Base-by-base conservation (phyloP, 306 rosid genomes). In the Rosa persica region DNA sequence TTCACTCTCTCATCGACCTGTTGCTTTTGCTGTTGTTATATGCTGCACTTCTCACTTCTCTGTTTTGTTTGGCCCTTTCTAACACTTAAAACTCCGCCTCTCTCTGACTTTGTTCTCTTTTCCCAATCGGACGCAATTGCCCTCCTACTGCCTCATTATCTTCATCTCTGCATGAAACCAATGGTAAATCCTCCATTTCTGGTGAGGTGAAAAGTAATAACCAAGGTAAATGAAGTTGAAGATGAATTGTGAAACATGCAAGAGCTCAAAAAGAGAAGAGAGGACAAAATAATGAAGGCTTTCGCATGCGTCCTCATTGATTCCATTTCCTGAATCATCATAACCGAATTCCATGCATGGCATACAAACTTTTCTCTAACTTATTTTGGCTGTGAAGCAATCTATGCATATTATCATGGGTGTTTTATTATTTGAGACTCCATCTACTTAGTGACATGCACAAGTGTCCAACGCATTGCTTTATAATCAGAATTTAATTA, bases 51-150 rank as follows among this genome's bases (percentile, higher is more conserved):
- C 76, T 30, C 70, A 84, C 76, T 82, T 72, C 73, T 43, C 66
- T 54, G 51, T 49, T 74, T 81, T 76, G 82, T 86, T 89, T 88
- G 83, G 75, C 87, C 80, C 96, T 89, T 84, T 85, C 90, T 86
- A 80, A 88, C 87, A 74, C 87, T 80, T 43, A 17, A 19, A 67
- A 12, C 40, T 34, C 76, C 48, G 61, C 72, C 62, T 79, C 85
- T 72, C 84, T 69, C 74, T 62, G 9, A 30, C 80, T 72, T 67
- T 55, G 74, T 78, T 38, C 12, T 43, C 6, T 17, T 9, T n/a
- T 34, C 43, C 8, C 1, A 0, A 16, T 65, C 4, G 16, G 27
- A 43, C 72, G 30, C 12, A 67, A 67, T 39, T 40, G 30, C 72
- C 72, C 72, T 67, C 72, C 30, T 67, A 0, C 27, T 40, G 16